Evolutionary conservation across 2,329 filamentous ascomycete genomes (phyloP).

Genomic region (Aspergillus ochraceus): DNA sequence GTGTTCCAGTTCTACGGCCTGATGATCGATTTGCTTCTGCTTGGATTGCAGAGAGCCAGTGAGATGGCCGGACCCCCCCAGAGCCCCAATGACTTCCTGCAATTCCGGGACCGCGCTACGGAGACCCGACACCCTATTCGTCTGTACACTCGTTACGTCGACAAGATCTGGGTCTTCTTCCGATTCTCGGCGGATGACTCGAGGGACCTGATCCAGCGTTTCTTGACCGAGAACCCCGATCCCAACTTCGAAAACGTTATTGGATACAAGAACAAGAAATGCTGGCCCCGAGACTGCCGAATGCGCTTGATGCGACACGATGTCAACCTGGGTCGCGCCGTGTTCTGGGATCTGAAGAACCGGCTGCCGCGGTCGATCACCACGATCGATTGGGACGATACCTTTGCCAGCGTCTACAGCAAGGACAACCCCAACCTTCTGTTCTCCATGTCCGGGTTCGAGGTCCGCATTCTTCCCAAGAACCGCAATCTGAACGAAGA

Average conservation of each 20-base stretch:
- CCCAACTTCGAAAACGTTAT: slow-evolving; percentile 99
- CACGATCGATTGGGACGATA: slow-evolving; percentile 98
- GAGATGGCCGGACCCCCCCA: slow-evolving; percentile 95
- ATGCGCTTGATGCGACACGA: slow-evolving; percentile 99
- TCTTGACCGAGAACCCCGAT: slow-evolving; percentile 96
- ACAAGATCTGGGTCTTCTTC: slow-evolving; percentile 98
- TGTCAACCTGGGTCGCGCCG: slow-evolving; percentile 93
- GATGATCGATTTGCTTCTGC: slow-evolving; percentile 86
- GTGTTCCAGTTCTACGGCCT: slow-evolving; percentile 99
- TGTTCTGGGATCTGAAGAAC: slow-evolving; percentile 99
- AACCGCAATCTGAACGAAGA: slow-evolving; percentile 93
- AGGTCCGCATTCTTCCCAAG: slow-evolving; percentile 95
- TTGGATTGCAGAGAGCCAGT: slow-evolving; percentile 93
- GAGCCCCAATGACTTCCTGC: slow-evolving; percentile 93
- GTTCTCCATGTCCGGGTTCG: slow-evolving; percentile 97
- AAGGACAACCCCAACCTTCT: slow-evolving; percentile 95
- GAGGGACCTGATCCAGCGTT: slow-evolving; percentile 91
- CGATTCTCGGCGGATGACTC: slow-evolving; percentile 93
- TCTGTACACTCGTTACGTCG: slow-evolving; percentile 96
- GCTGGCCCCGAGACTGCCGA: slow-evolving; percentile 94
- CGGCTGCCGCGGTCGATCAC: slow-evolving; percentile 90
- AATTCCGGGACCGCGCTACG: slow-evolving; percentile 90
- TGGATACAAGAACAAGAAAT: slow-evolving; percentile 98
- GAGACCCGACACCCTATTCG: slow-evolving; percentile 94
- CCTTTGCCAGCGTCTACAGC: slow-evolving; percentile 96